A percentile compares a stretch with the other conserved stretches of the same genome.
Conservation (phyloP, 1,284 basidiomycete species). For the Macrocystidia cucumis region DNA sequence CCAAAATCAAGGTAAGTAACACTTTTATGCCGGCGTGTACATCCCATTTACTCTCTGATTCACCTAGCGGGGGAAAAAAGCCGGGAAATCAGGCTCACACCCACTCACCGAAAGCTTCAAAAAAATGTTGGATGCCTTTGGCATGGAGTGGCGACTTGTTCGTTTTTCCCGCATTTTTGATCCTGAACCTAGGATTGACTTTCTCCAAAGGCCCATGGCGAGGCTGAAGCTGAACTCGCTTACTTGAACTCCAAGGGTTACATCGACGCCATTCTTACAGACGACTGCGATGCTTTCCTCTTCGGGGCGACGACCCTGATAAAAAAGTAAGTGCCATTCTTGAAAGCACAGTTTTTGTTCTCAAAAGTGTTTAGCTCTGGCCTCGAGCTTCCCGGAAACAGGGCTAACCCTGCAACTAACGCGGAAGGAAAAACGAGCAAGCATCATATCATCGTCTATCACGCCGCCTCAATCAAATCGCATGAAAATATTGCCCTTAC, state of each 20-base stretch:
- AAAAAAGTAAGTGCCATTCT: conserved; percentile 10
- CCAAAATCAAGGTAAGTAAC: conserved; percentile 31
- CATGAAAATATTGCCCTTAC: conserved; percentile 8
- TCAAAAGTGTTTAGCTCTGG: conserved; percentile 27
- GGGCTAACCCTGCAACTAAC: conserved; percentile 25
- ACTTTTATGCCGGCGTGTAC: background rate
- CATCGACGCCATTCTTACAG: conserved; percentile 18
- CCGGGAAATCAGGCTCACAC: conserved; percentile 38
- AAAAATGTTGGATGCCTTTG: conserved; percentile 44
- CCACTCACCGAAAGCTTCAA: conserved; percentile 31
- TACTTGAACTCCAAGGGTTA: conserved; percentile 13
- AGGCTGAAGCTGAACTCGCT: conserved; percentile 23
- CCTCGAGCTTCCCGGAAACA: conserved; percentile 35
- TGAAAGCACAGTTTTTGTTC: background rate
- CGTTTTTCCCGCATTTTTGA: conserved; percentile 10
- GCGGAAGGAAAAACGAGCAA: conserved; percentile 1
- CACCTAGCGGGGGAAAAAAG: conserved; percentile 40
- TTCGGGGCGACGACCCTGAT: conserved; percentile 17
- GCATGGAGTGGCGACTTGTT: conserved; percentile 54
- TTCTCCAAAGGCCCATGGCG: conserved; percentile 17
- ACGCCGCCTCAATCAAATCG: conserved; percentile 8
- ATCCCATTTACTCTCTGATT: background rate
- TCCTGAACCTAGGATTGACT: too few species aligned
- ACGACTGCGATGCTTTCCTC: conserved; percentile 19
- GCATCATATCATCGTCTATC: conserved; percentile 9